Evolutionary conservation across 257 asterid species (phyloP).

Genomic region (Solanum dulcamara): DNA sequence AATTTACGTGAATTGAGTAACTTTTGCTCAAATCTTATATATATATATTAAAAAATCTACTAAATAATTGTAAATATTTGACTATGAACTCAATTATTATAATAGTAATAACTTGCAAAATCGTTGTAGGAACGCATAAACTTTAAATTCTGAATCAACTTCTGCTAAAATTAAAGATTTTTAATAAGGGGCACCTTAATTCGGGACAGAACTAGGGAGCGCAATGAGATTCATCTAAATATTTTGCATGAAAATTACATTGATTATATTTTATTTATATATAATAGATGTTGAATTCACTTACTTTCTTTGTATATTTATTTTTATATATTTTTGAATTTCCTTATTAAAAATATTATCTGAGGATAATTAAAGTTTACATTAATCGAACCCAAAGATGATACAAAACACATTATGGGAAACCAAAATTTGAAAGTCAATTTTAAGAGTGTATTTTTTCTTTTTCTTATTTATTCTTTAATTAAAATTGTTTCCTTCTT

Average conservation of each 20-base stretch:
- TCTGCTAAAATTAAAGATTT: neutral
- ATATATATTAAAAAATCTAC: neutral
- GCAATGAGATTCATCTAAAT: neutral
- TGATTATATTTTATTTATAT: neutral
- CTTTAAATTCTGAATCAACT: neutral
- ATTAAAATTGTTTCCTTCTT: neutral
- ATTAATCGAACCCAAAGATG: neutral
- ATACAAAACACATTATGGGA: neutral
- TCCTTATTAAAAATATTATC: neutral
- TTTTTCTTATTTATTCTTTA: neutral
- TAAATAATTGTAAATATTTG: neutral
- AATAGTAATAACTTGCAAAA: neutral
- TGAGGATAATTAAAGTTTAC: neutral
- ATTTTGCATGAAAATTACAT: neutral
- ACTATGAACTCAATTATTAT: neutral
- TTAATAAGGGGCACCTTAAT: neutral
- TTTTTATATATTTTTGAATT: neutral
- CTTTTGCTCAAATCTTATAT: neutral
- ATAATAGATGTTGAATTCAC: neutral
- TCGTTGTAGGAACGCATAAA: neutral
- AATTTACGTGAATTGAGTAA: neutral
- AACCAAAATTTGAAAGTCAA: neutral
- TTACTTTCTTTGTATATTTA: neutral
- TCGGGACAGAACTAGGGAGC: neutral
- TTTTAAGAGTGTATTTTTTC: neutral